Evolutionary conservation across 2,329 filamentous ascomycete genomes (phyloP), one percentile per base, ranked within the genome.

Genomic region (Stachybotrys chartarum): DNA sequence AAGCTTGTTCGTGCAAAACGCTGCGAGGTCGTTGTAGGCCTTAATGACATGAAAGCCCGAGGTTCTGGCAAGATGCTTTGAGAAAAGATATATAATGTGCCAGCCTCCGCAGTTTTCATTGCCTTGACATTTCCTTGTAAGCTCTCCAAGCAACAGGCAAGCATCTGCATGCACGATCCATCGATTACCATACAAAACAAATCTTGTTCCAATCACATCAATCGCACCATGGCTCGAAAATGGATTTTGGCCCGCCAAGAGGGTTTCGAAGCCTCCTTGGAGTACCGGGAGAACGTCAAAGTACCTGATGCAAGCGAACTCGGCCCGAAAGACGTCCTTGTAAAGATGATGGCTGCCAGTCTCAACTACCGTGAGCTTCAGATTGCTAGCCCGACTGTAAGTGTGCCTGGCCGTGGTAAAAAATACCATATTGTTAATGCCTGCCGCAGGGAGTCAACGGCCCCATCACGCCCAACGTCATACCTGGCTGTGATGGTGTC

Each of bases 271-370:
- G 59, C 55, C 1, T 71, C 70, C 0, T 65, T 72, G 12, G 58
- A 69, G 49, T 72, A 69, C 35, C 60, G 71, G 18, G 53, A 64
- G 8, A 58, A 68, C 17, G 39, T 66, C 17, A 53, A 11, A 16
- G 31, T 63, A 0, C 56, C 60, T 0, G 50, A 49, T 0, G 11
- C 56, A 45, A 35, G 56, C 14, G 66, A 78, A 55, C 61, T 84
- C 2, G 81, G 79, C 3, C 77, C 84, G 49, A 75, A 78, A 53
- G 82, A 86, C 50, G 82, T 86, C 5, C 71, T 87, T 5, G 81
- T 87, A 60, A 82, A 83, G 66, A 71, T 80, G 1, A 63, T 74
- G n/a, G 77, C 72, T 5, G 77, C 73, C 1, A 75, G 75, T 12
- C 64, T 80, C 52, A 80, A 80, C 57, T 79, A 78, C 56, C 70